Evolutionary conservation across 306 rosid genomes (phyloP), one percentile per base, ranked within the genome.

Genomic region (Rosa persica): DNA sequence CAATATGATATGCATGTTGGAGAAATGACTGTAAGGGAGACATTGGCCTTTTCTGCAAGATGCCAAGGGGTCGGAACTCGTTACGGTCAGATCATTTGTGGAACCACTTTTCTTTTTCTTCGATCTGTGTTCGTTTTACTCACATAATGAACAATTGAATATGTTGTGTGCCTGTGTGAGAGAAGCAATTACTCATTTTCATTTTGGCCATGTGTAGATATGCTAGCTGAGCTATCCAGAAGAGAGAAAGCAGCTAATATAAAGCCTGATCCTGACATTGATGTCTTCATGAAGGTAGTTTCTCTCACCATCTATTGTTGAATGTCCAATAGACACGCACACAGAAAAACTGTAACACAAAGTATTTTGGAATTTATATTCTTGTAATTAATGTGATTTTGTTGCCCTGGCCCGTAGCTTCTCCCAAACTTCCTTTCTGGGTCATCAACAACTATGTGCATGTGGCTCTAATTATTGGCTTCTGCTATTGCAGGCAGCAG

Each of bases 21-120:
- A 69, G 89, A 87, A 80, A 82, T 87, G 88, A 85, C 90, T 51
- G 90, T 87, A 5, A 75, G 89, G 22, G 90, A 87, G 70, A 87
- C 90, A 15, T 62, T 85, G 74, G 87, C 89, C 61, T 87, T 87
- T 20, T 86, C 90, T 17, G 89, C 87, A 11, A 85, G 85, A 76
- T 85, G 87, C 73, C 90, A 87, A 60, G 87, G 90, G 30, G 90
- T 85, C 27, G 90, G 88, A 48, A 78, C 85, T 5, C 83, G 85
- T 40, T 78, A 80, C 1, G 90, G 88, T 87, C 12, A 57, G 83
- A 27, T 36, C 66, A 72, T 36, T 61, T 22, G 3, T 44, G 1
- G 25, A 49, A 39, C 2, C 40, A 16, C 12, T 66, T 76, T 39
- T 52, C 43, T 66, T 36, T 6, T 39, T 17, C 22, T 68, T 47